These are phyloP conservation scores for Cudoniella acicularis DNA, from an alignment of 495 filamentous ascomycete species.

Conservation along the genomic window DNA sequence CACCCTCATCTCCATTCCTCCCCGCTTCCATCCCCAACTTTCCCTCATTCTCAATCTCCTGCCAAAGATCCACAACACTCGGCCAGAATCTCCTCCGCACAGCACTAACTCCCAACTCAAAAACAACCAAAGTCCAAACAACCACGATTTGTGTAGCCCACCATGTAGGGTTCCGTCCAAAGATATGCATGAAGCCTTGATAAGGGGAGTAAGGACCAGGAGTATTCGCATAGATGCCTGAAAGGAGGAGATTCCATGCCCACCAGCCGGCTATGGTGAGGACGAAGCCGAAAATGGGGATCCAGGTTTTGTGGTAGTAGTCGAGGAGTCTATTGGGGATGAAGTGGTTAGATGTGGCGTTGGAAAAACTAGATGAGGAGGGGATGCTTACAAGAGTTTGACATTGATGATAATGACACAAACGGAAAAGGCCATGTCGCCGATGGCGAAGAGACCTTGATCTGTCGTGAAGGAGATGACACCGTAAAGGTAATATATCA, in stretches of 20 bases:
- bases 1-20: background rate
- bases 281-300: slow-evolving; percentile 58
- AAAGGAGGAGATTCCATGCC: slow-evolving; percentile 79
- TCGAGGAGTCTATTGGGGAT: slow-evolving; percentile 59
- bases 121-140: slow-evolving; percentile 56
- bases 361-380: no score
- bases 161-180: slow-evolving; percentile 70
- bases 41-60: slow-evolving; percentile 65
- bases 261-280: slow-evolving; percentile 75
- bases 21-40: background rate
- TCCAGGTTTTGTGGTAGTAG: slow-evolving; percentile 74
- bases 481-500: slow-evolving; percentile 67
- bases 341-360: no score
- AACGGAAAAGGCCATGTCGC: slow-evolving; percentile 69
- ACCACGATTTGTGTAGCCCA: slow-evolving; percentile 71
- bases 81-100: slow-evolving; percentile 62
- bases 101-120: slow-evolving; percentile 62
- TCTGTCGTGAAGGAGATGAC: slow-evolving; percentile 58
- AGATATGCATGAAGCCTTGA: slow-evolving; percentile 60
- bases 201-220: slow-evolving; percentile 59
- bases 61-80: slow-evolving; percentile 72
- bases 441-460: slow-evolving; percentile 72
- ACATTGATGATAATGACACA: slow-evolving; percentile 74
- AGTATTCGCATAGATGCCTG: slow-evolving; percentile 54
- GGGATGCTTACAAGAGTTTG: slow-evolving; percentile 67